These are phyloP conservation scores for Mollisiaceae sp. DNA, from an alignment of 2,329 filamentous ascomycete genomes.

Conservation along the genomic window DNA sequence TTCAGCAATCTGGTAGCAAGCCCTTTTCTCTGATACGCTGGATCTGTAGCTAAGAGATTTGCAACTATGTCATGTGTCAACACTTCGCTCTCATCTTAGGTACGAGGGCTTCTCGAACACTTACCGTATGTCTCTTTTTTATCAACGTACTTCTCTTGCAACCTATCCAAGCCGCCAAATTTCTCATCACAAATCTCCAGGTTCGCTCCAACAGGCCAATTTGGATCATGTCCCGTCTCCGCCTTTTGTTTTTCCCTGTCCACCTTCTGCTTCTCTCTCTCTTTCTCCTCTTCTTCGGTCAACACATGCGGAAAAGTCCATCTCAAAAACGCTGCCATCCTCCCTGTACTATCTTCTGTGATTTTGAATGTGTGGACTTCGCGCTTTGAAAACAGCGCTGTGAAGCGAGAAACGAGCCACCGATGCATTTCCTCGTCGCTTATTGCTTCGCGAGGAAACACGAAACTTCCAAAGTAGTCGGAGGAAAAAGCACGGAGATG, in stretches of 20 bases:
- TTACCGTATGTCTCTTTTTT: constrained; percentile 44
- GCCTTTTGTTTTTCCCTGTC: constrained; percentile 12
- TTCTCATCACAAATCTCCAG: constrained; percentile 39
- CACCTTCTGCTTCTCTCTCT: constrained; percentile 12
- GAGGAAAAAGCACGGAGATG: constrained; percentile 41
- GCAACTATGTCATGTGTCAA: constrained; percentile 40
- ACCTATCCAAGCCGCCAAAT: constrained; percentile 39
- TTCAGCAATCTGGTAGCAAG: constrained; percentile 44
- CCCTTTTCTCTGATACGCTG: constrained; percentile 45
- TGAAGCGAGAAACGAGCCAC: constrained; percentile 43
- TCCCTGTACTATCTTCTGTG: constrained; percentile 37
- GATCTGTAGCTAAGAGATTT: constrained; percentile 45
- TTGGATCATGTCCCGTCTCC: constrained; percentile 20
- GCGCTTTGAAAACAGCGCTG: constrained; percentile 38
- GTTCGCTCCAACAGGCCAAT: constrained; percentile 42
- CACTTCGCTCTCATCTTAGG: neutral
- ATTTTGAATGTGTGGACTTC: constrained; percentile 44
- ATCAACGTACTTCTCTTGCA: constrained; percentile 41
- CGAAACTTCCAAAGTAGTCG: constrained; percentile 39
- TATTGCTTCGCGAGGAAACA: constrained; percentile 30
- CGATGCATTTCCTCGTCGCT: constrained; percentile 21
- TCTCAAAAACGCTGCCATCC: constrained; percentile 43
- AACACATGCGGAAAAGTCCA: constrained; percentile 44
- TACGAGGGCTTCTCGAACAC: constrained; percentile 14
- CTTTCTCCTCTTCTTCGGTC: constrained; percentile 28